A percentile compares a stretch with the other conserved stretches of the same genome.
Evolutionary conservation across 805 yeast genomes (phyloP).

Genomic region (Osmozyma mogii): DNA sequence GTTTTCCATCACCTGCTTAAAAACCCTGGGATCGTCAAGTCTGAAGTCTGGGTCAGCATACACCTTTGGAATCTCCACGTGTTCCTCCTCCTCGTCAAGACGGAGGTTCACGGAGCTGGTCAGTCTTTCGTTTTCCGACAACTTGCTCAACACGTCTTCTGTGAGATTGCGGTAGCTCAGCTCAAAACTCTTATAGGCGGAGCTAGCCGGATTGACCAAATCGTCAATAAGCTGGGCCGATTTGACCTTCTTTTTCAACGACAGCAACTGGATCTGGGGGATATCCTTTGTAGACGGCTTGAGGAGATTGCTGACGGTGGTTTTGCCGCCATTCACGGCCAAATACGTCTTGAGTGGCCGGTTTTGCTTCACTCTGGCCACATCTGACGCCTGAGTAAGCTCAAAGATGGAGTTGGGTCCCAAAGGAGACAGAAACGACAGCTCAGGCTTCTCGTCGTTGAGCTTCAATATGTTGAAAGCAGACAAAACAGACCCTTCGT

Average conservation of each 20-base stretch:
- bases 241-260: slow-evolving; percentile 19
- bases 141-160: slow-evolving; percentile 26
- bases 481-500: slow-evolving; percentile 7
- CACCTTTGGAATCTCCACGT: slow-evolving; percentile 49
- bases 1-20: slow-evolving; percentile 63
- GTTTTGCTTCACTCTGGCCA: slow-evolving; percentile 28
- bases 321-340: slow-evolving; percentile 35
- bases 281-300: slow-evolving; percentile 79
- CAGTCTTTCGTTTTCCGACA: slow-evolving; percentile 10
- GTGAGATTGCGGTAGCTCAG: slow-evolving; percentile 30
- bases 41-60: slow-evolving; percentile 64
- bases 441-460: slow-evolving; percentile 13
- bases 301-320: slow-evolving; percentile 36
- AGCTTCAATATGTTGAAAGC: slow-evolving; percentile 11
- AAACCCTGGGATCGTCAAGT: slow-evolving; percentile 81
- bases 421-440: slow-evolving; percentile 42
- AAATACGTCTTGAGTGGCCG: slow-evolving; percentile 27
- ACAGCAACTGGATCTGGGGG: slow-evolving; percentile 61
- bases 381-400: slow-evolving; percentile 55
- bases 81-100: slow-evolving; percentile 3
- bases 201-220: slow-evolving; percentile 13
- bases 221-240: slow-evolving; percentile 13
- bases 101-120: slow-evolving; percentile 3
- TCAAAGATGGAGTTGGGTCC: slow-evolving; percentile 76
- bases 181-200: slow-evolving; percentile 30